A percentile compares a stretch with the other conserved stretches of the same genome.
Evolutionary conservation across 2,329 filamentous ascomycete species (phyloP).

Genomic region (Xylaria polymorpha): DNA sequence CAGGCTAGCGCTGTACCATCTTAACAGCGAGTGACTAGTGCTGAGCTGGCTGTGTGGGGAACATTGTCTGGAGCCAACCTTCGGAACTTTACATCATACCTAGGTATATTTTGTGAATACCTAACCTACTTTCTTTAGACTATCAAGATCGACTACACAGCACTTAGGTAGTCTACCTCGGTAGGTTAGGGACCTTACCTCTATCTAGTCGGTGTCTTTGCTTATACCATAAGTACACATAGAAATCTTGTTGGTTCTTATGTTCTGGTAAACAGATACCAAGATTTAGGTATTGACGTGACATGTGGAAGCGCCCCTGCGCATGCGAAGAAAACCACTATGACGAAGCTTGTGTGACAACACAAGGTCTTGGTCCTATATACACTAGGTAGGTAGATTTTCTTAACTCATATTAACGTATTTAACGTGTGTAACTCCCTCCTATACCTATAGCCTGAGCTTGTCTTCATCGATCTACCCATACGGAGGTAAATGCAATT

Average conservation of each 20-base stretch:
- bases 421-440: conserved; percentile 22
- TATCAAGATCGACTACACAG: too few relatives aligned
- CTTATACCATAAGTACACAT: not conserved
- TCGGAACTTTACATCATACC: conserved; percentile 17
- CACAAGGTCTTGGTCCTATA: not conserved
- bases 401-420: conserved; percentile 7
- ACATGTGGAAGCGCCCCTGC: conserved; percentile 1
- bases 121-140: too few relatives aligned
- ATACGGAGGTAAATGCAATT: not conserved
- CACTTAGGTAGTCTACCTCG: not conserved
- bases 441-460: not conserved
- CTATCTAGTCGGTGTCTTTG: not conserved
- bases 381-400: conserved; percentile 1
- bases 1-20: conserved; percentile 12
- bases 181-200: not conserved
- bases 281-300: not conserved
- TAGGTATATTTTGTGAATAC: not conserved
- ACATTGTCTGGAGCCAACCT: not conserved
- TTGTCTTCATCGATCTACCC: not conserved
- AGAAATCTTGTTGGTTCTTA: not conserved
- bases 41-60: too few relatives aligned
- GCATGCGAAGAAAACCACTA: conserved; percentile 4
- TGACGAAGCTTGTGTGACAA: conserved; percentile 32
- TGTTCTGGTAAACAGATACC: not conserved
- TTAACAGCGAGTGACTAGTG: too few relatives aligned